A percentile compares a stretch with the other conserved stretches of the same genome.
phyloP scores from a whole-genome alignment of 495 filamentous ascomycete species.

The Aspergillus sparsus region DNA sequence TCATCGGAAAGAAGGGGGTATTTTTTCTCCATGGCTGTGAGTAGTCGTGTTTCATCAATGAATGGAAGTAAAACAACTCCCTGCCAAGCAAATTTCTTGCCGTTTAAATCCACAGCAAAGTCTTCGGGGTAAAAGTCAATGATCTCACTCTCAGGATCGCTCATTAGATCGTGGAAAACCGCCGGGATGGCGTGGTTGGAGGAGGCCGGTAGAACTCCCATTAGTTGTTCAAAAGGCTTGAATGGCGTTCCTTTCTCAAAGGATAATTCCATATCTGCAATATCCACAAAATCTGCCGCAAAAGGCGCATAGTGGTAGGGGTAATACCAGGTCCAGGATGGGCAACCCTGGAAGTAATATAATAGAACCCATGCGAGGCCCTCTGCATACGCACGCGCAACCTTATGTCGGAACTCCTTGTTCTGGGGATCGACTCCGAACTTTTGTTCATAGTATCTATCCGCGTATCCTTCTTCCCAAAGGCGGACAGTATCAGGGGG shows the following conservation, averaged over 20 bases:
- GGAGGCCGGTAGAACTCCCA: conserved; percentile 93
- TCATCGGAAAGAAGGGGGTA: conserved; percentile 78
- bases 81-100: conserved; percentile 98
- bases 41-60: conserved; percentile 86
- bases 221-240: conserved; percentile 93
- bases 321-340: conserved; percentile 98
- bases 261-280: conserved; percentile 72
- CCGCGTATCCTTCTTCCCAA: conserved; percentile 94
- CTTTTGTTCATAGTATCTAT: conserved; percentile 97
- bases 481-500: conserved; percentile 80
- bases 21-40: conserved; percentile 79
- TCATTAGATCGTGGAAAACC: conserved; percentile 87
- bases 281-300: conserved; percentile 88
- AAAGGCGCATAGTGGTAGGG: conserved; percentile 98
- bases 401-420: conserved; percentile 83
- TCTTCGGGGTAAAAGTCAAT: conserved; percentile 97
- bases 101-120: conserved; percentile 90
- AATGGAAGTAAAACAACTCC: conserved; percentile 92
- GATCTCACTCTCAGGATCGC: conserved; percentile 79
- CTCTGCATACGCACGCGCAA: conserved; percentile 91
- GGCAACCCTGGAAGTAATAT: conserved; percentile 98
- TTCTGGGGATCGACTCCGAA: conserved; percentile 84
- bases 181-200: conserved; percentile 89
- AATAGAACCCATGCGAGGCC: conserved; percentile 96
- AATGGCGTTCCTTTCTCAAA: conserved; percentile 90